Conservation (phyloP, 371 early-diverging fungal genomes). For the Neoconidiobolus thromboides region DNA sequence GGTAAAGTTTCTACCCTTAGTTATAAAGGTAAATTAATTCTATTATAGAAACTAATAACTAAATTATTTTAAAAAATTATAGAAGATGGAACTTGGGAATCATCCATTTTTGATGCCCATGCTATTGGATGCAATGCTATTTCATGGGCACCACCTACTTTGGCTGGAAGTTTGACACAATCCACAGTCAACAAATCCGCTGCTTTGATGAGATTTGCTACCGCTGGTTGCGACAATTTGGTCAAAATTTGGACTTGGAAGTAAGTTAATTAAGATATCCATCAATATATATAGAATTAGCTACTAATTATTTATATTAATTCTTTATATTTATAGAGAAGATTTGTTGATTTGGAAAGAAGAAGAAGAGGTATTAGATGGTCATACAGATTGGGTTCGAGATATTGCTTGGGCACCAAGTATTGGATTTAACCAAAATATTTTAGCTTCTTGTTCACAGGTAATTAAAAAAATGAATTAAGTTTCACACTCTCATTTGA, state of each 20-base stretch:
- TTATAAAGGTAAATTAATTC: slow-evolving; percentile 16
- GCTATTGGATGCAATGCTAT: slow-evolving; percentile 85
- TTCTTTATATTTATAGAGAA: slow-evolving; percentile 21
- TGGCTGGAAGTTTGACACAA: slow-evolving; percentile 63
- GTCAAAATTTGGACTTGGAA: slow-evolving; percentile 82
- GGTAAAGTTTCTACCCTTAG: slow-evolving; percentile 80
- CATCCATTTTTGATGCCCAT: slow-evolving; percentile 61
- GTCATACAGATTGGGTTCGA: slow-evolving; percentile 96
- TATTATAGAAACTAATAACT: too few species aligned
- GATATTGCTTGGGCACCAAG: slow-evolving; percentile 95
- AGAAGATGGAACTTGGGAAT: slow-evolving; percentile 74
- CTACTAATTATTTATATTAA: too few species aligned
- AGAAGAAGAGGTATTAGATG: slow-evolving; percentile 57
- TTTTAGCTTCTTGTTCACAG: slow-evolving; percentile 86
- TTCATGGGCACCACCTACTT: slow-evolving; percentile 82
- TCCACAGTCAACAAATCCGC: slow-evolving; percentile 17
- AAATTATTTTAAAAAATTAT: background rate
- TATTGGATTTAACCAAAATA: slow-evolving; percentile 73
- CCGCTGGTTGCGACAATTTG: slow-evolving; percentile 89
- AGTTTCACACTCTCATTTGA: background rate
- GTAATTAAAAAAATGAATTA: slow-evolving; percentile 11
- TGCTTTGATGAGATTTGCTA: slow-evolving; percentile 53
- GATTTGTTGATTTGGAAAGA: slow-evolving; percentile 53
- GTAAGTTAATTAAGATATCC: slow-evolving; percentile 9
- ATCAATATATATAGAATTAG: too few species aligned